Conservation (phyloP, 148 eudicot species). For the Tetragonia tetragonoides region DNA sequence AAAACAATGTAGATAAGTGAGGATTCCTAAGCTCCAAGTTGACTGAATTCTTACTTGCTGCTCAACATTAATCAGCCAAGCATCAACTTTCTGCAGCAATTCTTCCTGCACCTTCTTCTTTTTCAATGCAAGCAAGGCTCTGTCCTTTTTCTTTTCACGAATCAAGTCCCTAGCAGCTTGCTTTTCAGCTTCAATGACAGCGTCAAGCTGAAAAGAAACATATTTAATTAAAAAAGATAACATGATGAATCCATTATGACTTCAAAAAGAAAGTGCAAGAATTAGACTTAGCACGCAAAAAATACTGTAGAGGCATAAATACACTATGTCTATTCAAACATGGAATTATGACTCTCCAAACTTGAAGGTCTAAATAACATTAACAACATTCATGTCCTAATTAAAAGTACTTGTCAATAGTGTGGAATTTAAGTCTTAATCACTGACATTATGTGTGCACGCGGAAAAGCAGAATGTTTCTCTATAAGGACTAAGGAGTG, state of each 20-base stretch:
- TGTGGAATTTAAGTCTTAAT: neutral
- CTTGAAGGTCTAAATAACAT: neutral
- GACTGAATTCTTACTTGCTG: conserved; percentile 57
- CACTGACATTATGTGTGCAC: neutral
- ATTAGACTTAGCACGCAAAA: neutral
- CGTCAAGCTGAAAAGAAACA: conserved; percentile 66
- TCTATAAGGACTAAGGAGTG: neutral
- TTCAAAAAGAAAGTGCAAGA: neutral
- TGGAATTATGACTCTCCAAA: neutral
- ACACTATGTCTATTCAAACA: neutral
- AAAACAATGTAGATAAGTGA: neutral
- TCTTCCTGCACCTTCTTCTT: conserved; percentile 97
- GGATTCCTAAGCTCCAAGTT: neutral
- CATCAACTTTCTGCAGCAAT: conserved; percentile 89
- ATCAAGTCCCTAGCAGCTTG: conserved; percentile 93
- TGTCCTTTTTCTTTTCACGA: conserved; percentile 94
- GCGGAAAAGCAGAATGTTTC: neutral
- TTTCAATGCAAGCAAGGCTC: conserved; percentile 89
- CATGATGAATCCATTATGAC: neutral
- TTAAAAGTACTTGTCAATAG: neutral
- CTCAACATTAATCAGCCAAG: conserved; percentile 93
- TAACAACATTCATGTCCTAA: neutral
- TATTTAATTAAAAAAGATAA: neutral
- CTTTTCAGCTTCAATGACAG: conserved; percentile 93
- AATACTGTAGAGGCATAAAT: neutral